These are phyloP conservation scores for Dendrobium chrysotoxum DNA, from an alignment of 106 monocot genomes.

Conservation along the genomic window DNA sequence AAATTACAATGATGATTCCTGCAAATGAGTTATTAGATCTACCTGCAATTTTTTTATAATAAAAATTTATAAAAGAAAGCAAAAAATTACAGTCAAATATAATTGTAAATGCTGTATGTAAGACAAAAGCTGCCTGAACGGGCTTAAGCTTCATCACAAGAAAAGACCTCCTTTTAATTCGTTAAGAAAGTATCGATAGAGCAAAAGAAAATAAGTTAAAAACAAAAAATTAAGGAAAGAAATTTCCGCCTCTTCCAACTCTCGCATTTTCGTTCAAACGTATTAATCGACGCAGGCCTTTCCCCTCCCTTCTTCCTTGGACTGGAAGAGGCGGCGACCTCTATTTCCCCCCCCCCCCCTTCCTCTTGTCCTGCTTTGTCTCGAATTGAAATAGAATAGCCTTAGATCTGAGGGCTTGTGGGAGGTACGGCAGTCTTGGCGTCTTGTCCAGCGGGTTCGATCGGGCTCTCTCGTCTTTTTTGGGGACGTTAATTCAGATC, in stretches of 20 bases:
- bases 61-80: too few relatives aligned
- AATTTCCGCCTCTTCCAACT: not conserved
- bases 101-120: too few relatives aligned
- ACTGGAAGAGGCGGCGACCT: not conserved
- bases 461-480: not conserved
- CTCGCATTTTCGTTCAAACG: not conserved
- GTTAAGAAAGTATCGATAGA: too few relatives aligned
- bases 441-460: not conserved
- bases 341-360: not conserved
- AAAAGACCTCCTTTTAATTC: too few relatives aligned
- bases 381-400: not conserved
- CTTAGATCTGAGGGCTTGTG: not conserved
- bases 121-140: too few relatives aligned
- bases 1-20: too few relatives aligned
- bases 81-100: too few relatives aligned
- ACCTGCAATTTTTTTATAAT: too few relatives aligned
- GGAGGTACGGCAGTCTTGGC: not conserved
- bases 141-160: too few relatives aligned
- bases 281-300: conserved; percentile 1
- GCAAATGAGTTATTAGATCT: too few relatives aligned
- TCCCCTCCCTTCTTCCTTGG: not conserved
- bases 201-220: too few relatives aligned
- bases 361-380: not conserved
- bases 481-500: conserved; percentile 1
- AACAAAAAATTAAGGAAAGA: not conserved